Evolutionary conservation across 306 rosid species (phyloP).

Genomic region (Vigna radiata): DNA sequence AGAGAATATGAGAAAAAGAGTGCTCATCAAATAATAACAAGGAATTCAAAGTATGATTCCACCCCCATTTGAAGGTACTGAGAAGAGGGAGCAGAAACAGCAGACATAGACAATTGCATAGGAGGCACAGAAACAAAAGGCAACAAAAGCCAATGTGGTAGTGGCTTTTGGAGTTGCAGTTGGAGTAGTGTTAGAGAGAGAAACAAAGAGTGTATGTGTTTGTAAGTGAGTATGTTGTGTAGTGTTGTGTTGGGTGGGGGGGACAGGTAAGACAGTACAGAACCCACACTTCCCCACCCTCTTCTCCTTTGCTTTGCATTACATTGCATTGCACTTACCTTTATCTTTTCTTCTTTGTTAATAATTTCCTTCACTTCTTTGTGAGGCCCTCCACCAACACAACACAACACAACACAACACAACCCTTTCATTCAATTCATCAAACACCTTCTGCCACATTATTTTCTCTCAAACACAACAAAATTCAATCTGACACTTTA

Average conservation of each 20-base stretch:
- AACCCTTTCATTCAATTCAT: constrained; percentile 40
- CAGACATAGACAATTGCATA: constrained; percentile 83
- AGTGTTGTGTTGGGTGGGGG: constrained; percentile 91
- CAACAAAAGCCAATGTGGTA: constrained; percentile 67
- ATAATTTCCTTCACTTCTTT: constrained; percentile 60
- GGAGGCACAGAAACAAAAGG: constrained; percentile 79
- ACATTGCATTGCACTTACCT: constrained; percentile 50
- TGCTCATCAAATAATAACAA: constrained; percentile 72
- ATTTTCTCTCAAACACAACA: not conserved
- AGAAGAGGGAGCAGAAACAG: constrained; percentile 75
- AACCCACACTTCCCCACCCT: constrained; percentile 67
- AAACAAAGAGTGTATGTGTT: not conserved
- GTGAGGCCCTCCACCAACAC: constrained; percentile 76
- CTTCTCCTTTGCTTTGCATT: constrained; percentile 52
- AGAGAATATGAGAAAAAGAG: not conserved
- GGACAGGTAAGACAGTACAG: constrained; percentile 83
- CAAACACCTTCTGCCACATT: constrained; percentile 6
- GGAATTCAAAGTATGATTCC: constrained; percentile 85
- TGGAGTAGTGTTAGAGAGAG: constrained; percentile 46
- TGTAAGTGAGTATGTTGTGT: constrained; percentile 52
- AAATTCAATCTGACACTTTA: constrained; percentile 8
- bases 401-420: constrained; percentile 56
- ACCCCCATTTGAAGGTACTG: constrained; percentile 86
- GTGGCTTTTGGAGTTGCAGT: constrained; percentile 63
- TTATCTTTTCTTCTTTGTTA: constrained; percentile 47